Evolutionary conservation across 202 grass and related monocot species (phyloP).

Genomic region (Zoysia matrella): DNA sequence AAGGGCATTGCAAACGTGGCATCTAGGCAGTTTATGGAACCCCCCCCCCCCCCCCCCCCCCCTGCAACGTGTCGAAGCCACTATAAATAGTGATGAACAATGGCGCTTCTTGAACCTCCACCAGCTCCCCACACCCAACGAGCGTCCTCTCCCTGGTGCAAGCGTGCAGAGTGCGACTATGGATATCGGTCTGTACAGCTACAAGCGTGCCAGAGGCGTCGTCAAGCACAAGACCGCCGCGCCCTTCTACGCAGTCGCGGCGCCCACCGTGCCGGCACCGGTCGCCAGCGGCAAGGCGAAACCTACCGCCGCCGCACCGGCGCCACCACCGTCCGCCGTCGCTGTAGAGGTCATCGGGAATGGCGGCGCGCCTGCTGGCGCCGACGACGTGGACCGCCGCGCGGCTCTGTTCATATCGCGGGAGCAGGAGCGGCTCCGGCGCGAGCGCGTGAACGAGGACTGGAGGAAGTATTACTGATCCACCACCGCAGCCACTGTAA

Average conservation of each 20-base stretch:
- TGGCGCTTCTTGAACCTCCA: no score
- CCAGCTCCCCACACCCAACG: no score
- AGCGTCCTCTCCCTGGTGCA: no score
- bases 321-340: conserved; percentile 8
- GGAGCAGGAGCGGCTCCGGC: conserved; percentile 56
- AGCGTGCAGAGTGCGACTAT: conserved; percentile 13
- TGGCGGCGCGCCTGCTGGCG: background rate
- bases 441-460: conserved; percentile 39
- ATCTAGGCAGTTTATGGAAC: no score
- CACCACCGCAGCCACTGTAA: no score
- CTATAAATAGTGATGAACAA: no score
- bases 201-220: conserved; percentile 38
- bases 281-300: conserved; percentile 23
- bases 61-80: no score
- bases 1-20: no score
- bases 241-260: conserved; percentile 28
- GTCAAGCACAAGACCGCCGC: conserved; percentile 36
- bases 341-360: conserved; percentile 5
- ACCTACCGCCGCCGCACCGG: background rate
- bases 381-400: conserved; percentile 24
- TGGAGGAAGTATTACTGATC: conserved; percentile 21
- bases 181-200: conserved; percentile 27
- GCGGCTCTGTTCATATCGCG: conserved; percentile 48
- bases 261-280: conserved; percentile 12
- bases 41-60: no score